phyloP scores from a whole-genome alignment of 1,284 basidiomycete species.

The Sanguinoderma infundibulare region DNA sequence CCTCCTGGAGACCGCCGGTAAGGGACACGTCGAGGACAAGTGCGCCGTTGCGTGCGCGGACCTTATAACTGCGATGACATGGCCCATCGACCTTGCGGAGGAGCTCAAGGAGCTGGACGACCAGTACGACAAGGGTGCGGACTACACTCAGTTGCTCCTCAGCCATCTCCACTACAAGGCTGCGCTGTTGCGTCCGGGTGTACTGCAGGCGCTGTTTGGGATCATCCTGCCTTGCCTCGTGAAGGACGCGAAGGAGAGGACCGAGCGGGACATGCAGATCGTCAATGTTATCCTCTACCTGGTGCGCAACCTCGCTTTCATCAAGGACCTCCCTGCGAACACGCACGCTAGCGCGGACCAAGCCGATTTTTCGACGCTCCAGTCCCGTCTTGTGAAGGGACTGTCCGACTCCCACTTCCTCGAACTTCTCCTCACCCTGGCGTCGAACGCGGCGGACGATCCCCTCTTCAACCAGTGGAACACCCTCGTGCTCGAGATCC shows the following conservation, averaged over 20 bases:
- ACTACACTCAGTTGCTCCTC: constrained; percentile 83
- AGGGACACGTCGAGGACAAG: constrained; percentile 80
- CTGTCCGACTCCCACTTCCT: constrained; percentile 78
- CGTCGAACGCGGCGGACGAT: constrained; percentile 70
- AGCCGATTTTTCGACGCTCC: constrained; percentile 76
- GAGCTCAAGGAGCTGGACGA: constrained; percentile 91
- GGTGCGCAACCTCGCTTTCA: constrained; percentile 88
- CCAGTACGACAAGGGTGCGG: constrained; percentile 73
- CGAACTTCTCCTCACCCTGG: constrained; percentile 82
- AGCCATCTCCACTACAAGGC: constrained; percentile 91
- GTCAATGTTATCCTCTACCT: constrained; percentile 90
- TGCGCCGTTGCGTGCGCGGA: constrained; percentile 87
- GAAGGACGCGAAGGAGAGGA: constrained; percentile 64
- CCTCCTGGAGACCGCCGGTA: constrained; percentile 77
- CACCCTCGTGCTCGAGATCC: constrained; percentile 87
- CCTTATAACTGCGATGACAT: constrained; percentile 92
- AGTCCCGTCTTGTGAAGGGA: constrained; percentile 75
- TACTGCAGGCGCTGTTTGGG: constrained; percentile 70
- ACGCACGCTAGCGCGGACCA: constrained; percentile 74
- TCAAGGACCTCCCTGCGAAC: constrained; percentile 80
- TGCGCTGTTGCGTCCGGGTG: constrained; percentile 66
- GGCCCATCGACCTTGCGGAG: constrained; percentile 93
- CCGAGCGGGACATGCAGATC: constrained; percentile 82
- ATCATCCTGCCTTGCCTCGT: constrained; percentile 74
- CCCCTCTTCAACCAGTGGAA: constrained; percentile 84